phyloP scores from a whole-genome alignment of 768 basidiomycete genomes.

The Cystoderma amianthinum region DNA sequence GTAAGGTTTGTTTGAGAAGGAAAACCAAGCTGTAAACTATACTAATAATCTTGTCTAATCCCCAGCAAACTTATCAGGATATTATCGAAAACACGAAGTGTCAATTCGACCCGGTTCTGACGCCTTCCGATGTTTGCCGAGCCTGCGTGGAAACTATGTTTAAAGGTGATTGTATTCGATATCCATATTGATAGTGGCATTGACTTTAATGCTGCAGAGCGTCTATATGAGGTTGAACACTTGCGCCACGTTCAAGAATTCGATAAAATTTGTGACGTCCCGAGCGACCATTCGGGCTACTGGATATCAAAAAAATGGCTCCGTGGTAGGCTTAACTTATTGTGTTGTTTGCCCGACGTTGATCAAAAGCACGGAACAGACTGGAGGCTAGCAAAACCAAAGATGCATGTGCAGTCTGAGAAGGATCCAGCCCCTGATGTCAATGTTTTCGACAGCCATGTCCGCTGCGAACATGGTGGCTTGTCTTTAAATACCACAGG shows the following conservation, averaged over 20 bases:
- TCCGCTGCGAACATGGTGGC: slow-evolving; percentile 66
- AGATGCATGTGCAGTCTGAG: slow-evolving; percentile 58
- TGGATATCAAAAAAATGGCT: slow-evolving; percentile 82
- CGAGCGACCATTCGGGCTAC: slow-evolving; percentile 36
- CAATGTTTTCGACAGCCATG: slow-evolving; percentile 46
- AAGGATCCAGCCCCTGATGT: slow-evolving; percentile 66
- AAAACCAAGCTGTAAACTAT: neutral
- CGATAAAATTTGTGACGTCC: slow-evolving; percentile 41
- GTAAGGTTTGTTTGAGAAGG: slow-evolving; percentile 34
- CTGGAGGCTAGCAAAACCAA: slow-evolving; percentile 67
- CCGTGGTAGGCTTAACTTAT: slow-evolving; percentile 42
- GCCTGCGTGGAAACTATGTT: slow-evolving; percentile 53
- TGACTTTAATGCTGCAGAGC: slow-evolving; percentile 35
- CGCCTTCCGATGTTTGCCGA: slow-evolving; percentile 48
- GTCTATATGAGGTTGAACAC: slow-evolving; percentile 63
- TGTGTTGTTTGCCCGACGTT: slow-evolving; percentile 4
- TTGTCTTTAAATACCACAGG: slow-evolving; percentile 47
- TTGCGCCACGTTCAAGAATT: slow-evolving; percentile 53
- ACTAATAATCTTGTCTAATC: slow-evolving; percentile 1
- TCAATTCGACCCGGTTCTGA: slow-evolving; percentile 39
- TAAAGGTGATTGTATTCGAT: slow-evolving; percentile 33
- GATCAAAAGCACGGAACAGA: slow-evolving; percentile 25
- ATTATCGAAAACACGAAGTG: slow-evolving; percentile 39
- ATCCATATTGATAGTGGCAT: neutral
- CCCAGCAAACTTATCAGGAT: slow-evolving; percentile 36